Evolutionary conservation across 2,329 filamentous ascomycete species (phyloP).

Genomic region (Penicillium sp.): DNA sequence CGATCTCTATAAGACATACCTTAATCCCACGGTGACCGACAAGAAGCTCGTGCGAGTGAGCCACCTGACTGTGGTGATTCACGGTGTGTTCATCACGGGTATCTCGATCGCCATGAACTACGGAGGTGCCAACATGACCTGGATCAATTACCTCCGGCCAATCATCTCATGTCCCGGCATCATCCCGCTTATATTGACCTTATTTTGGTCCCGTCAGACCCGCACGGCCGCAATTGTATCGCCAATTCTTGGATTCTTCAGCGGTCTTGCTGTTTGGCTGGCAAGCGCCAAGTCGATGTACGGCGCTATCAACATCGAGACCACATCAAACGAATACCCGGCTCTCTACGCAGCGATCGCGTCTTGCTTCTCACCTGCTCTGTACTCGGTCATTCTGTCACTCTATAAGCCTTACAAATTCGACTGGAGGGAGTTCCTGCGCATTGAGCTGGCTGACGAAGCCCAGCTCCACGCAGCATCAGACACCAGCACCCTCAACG

Average conservation of each 20-base stretch:
- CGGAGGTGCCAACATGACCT: slow-evolving; percentile 51
- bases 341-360: slow-evolving; percentile 47
- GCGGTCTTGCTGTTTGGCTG: slow-evolving; percentile 48
- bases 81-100: slow-evolving; percentile 49
- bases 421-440: slow-evolving; percentile 48
- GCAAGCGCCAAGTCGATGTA: slow-evolving; percentile 41
- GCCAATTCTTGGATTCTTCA: slow-evolving; percentile 42
- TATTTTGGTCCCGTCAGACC: slow-evolving; percentile 49
- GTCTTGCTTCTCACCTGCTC: slow-evolving; percentile 47
- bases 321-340: slow-evolving; percentile 43
- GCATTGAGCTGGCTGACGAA: slow-evolving; percentile 49
- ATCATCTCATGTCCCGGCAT: slow-evolving; percentile 47
- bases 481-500: slow-evolving; percentile 10
- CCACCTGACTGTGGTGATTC: slow-evolving; percentile 49
- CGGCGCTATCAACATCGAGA: slow-evolving; percentile 42
- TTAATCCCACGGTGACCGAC: slow-evolving; percentile 48
- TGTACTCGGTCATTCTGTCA: slow-evolving; percentile 50
- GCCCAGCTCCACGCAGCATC: slow-evolving; percentile 20
- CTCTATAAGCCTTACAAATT: slow-evolving; percentile 40
- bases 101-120: slow-evolving; percentile 51
- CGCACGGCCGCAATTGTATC: slow-evolving; percentile 43
- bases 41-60: slow-evolving; percentile 45
- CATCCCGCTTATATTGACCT: slow-evolving; percentile 45
- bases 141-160: slow-evolving; percentile 44
- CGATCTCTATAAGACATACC: slow-evolving; percentile 52